Evolutionary conservation across 1,284 basidiomycete genomes (phyloP).

Genomic region (Tilletia setariae): DNA sequence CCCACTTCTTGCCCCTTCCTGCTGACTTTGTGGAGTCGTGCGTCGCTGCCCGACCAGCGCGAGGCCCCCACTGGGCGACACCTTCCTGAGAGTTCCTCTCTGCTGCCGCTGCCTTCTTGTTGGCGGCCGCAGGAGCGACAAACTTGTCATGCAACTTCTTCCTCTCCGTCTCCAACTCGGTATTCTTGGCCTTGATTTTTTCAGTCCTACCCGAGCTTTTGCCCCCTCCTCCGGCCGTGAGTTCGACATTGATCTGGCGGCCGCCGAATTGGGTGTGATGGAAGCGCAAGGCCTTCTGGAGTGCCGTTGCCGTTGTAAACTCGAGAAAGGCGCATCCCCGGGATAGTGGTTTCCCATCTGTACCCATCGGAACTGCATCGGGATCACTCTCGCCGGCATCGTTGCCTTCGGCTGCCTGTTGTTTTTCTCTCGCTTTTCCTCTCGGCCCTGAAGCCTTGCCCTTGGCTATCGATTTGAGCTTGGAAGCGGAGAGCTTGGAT

Average conservation of each 20-base stretch:
- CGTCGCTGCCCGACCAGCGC: neutral
- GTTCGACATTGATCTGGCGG: slow-evolving; percentile 52
- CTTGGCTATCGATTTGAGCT: slow-evolving; percentile 51
- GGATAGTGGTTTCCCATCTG: slow-evolving; percentile 29
- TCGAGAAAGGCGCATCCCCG: slow-evolving; percentile 52
- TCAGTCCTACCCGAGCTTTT: slow-evolving; percentile 37
- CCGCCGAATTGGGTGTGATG: slow-evolving; percentile 51
- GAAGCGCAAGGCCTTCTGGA: slow-evolving; percentile 49
- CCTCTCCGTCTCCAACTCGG: slow-evolving; percentile 45
- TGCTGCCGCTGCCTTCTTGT: neutral
- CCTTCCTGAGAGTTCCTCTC: slow-evolving; percentile 3
- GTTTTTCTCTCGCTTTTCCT: neutral
- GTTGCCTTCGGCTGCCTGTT: neutral
- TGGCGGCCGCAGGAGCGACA: slow-evolving; percentile 37
- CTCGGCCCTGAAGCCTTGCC: slow-evolving; percentile 48
- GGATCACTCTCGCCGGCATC: neutral
- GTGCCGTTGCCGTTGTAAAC: slow-evolving; percentile 34
- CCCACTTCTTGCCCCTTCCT: slow-evolving; percentile 1
- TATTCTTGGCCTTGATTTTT: slow-evolving; percentile 51
- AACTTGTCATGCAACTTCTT: slow-evolving; percentile 47
- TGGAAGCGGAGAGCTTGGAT: slow-evolving; percentile 38
- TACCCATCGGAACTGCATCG: slow-evolving; percentile 1
- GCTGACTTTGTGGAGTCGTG: neutral
- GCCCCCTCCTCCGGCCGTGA: slow-evolving; percentile 53
- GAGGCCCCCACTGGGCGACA: slow-evolving; percentile 1